A percentile compares a stretch with the other conserved stretches of the same genome.
Conservation (phyloP, 176 grass and related monocot species). For the Triticum monococcum region DNA sequence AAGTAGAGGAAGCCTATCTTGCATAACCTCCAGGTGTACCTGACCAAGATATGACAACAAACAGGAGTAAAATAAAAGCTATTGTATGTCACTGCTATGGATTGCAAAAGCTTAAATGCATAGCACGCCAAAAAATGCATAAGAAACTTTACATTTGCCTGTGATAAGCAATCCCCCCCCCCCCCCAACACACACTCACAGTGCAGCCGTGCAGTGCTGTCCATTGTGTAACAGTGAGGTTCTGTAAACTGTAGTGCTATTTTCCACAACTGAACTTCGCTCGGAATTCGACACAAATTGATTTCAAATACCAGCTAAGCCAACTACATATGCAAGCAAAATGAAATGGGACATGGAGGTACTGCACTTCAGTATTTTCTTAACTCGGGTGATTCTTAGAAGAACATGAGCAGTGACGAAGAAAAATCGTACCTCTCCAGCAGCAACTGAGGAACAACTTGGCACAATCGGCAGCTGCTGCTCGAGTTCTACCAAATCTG, state of each 20-base stretch:
- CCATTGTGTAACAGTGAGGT: not conserved
- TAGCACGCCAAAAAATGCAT: not conserved
- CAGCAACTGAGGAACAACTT: not conserved
- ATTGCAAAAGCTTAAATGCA: constrained; percentile 3
- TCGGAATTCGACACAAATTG: not conserved
- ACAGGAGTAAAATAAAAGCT: not conserved
- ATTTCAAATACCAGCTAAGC: constrained; percentile 3
- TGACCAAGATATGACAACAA: constrained; percentile 21
- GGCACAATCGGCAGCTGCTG: not conserved
- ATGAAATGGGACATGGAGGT: not conserved
- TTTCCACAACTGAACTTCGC: not conserved
- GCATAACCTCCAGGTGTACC: constrained; percentile 32
- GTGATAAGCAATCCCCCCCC: not conserved
- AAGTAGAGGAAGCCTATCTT: constrained; percentile 27
- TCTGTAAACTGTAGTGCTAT: not conserved
- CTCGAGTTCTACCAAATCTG: constrained; percentile 41
- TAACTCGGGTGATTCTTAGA: not conserved
- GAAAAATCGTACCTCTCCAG: constrained; percentile 43
- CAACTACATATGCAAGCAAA: constrained; percentile 12
- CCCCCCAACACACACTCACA: not conserved
- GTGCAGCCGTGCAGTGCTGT: not conserved
- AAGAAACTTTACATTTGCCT: not conserved
- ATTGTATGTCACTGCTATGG: not conserved
- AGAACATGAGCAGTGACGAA: not conserved
- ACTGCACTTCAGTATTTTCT: not conserved